Conservation (phyloP, 768 basidiomycete species). For the Russula sp. region DNA sequence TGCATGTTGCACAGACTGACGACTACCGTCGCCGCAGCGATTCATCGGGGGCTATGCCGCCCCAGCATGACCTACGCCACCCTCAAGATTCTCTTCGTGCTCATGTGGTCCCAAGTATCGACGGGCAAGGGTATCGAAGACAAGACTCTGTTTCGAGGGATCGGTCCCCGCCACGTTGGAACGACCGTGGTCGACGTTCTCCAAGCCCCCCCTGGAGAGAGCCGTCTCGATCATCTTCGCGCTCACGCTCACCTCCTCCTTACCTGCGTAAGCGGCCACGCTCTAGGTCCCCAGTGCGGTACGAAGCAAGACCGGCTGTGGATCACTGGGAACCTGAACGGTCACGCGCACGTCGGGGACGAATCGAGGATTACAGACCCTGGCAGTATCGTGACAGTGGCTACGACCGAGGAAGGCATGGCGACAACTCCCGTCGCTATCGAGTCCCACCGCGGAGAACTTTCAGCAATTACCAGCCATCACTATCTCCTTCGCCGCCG, state of each 20-base stretch:
- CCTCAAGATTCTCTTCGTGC: not conserved
- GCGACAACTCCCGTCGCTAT: not conserved
- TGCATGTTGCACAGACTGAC: not conserved
- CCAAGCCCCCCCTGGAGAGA: not conserved
- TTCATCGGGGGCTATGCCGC: not conserved
- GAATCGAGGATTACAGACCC: not conserved
- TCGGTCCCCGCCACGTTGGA: not conserved
- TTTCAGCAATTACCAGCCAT: not conserved
- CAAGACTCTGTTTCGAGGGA: slow-evolving; percentile 4
- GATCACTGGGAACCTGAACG: not conserved
- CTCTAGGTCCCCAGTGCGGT: not conserved
- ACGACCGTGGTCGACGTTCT: not conserved
- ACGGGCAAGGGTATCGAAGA: not conserved
- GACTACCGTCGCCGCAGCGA: not conserved
- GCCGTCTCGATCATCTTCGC: not conserved
- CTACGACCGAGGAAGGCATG: not conserved
- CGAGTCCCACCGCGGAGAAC: not conserved
- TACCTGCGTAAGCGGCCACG: slow-evolving; percentile 7
- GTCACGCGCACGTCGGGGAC: not conserved
- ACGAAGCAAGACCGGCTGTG: not conserved
- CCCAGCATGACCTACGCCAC: not conserved
- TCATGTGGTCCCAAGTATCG: not conserved
- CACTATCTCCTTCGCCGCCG: not conserved
- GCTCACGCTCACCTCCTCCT: slow-evolving; percentile 3
- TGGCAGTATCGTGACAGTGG: not conserved